phyloP scores from a whole-genome alignment of 1,139 yeast genomes.

The Hansenula lynferdii region DNA sequence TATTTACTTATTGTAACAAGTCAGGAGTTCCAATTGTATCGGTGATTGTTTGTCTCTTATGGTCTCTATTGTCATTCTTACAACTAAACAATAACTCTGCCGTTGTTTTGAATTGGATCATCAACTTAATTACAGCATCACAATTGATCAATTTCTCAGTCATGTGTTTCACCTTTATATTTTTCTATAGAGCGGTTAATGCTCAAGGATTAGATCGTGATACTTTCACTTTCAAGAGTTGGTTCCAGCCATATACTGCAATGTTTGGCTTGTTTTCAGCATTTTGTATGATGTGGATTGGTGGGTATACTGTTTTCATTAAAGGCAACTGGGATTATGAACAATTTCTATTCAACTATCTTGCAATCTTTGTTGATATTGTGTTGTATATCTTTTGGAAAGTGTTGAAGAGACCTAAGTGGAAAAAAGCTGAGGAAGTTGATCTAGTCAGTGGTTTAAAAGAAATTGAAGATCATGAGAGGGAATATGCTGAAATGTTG shows the following conservation, averaged over 20 bases:
- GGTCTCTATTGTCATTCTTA: slow-evolving; percentile 38
- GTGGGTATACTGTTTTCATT: slow-evolving; percentile 65
- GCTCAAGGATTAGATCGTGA: slow-evolving; percentile 54
- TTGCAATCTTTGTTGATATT: slow-evolving; percentile 62
- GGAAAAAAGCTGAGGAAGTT: slow-evolving; percentile 44
- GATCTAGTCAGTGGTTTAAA: slow-evolving; percentile 51
- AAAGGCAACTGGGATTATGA: slow-evolving; percentile 58
- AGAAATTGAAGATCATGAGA: slow-evolving; percentile 55
- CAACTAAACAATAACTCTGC: slow-evolving; percentile 58
- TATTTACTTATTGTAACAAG: slow-evolving; percentile 43
- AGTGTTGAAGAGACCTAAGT: slow-evolving; percentile 36
- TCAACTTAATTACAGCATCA: slow-evolving; percentile 73
- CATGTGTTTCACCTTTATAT: slow-evolving; percentile 58
- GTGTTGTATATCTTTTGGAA: slow-evolving; percentile 56
- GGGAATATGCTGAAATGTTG: slow-evolving; percentile 13
- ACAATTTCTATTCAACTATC: slow-evolving; percentile 60
- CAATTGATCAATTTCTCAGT: slow-evolving; percentile 69
- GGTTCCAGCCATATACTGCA: slow-evolving; percentile 55
- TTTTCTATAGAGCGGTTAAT: slow-evolving; percentile 58
- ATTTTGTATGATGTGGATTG: slow-evolving; percentile 52
- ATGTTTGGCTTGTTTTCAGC: slow-evolving; percentile 45
- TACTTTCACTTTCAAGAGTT: slow-evolving; percentile 50
- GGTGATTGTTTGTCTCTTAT: slow-evolving; percentile 39
- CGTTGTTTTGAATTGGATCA: slow-evolving; percentile 69
- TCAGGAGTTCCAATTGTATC: slow-evolving; percentile 46